phyloP scores from a whole-genome alignment of 495 filamentous ascomycete species.

The Penicillium mononematosum region DNA sequence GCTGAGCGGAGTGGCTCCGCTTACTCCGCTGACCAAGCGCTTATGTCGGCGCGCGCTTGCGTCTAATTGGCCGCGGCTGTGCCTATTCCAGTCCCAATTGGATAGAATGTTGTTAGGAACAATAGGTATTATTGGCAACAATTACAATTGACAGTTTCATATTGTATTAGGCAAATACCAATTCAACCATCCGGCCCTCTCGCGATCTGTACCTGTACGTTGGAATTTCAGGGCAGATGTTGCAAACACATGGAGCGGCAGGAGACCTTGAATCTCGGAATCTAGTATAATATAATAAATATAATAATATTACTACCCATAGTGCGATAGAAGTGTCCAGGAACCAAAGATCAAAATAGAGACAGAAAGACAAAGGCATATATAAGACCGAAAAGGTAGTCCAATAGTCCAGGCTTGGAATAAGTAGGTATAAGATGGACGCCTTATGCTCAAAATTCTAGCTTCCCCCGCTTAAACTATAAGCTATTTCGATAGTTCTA shows the following conservation, averaged over 20 bases:
- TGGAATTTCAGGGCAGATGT: not conserved
- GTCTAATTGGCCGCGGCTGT: slow-evolving; percentile 4
- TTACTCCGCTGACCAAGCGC: slow-evolving; percentile 12
- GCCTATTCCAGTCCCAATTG: not conserved
- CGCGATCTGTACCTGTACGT: not conserved
- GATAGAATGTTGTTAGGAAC: not conserved
- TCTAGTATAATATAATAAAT: not conserved
- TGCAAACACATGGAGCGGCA: not conserved
- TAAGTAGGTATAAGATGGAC: not conserved
- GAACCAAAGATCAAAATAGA: not conserved
- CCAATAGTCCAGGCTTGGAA: not conserved
- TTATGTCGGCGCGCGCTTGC: slow-evolving; percentile 2
- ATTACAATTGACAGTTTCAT: not conserved
- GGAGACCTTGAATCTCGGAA: not conserved
- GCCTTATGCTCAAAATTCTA: not conserved
- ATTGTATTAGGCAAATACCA: not conserved
- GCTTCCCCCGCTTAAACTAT: no score
- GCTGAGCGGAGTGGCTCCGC: slow-evolving; percentile 10
- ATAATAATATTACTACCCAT: not conserved
- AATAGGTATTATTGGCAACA: not conserved
- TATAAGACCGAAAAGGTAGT: not conserved
- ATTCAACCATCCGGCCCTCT: no score
- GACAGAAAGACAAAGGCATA: not conserved
- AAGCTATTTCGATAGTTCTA: no score
- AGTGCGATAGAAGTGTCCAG: not conserved